Conservation (phyloP, 768 basidiomycete species). For the Dacryopinax primogenitus region DNA sequence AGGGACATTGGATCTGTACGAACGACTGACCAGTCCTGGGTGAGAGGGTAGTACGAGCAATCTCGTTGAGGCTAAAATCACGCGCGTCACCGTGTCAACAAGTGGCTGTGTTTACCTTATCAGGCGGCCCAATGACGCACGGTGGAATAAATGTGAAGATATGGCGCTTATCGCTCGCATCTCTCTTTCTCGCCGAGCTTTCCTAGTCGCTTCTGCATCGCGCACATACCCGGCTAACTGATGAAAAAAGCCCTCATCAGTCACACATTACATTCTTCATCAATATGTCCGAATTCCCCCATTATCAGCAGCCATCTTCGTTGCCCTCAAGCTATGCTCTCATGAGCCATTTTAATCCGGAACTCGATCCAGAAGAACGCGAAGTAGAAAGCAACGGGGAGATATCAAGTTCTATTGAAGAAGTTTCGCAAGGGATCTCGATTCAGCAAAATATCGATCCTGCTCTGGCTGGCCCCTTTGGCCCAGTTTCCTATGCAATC, state of each 20-base stretch:
- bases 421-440: neutral
- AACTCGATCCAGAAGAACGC: neutral
- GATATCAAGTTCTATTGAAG: neutral
- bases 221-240: neutral
- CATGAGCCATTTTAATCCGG: conserved; percentile 5
- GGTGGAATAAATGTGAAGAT: neutral
- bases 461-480: neutral
- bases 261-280: neutral
- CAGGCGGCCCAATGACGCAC: neutral
- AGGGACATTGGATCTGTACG: conserved; percentile 37
- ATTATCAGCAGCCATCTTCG: conserved; percentile 2
- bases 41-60: no score
- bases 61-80: no score
- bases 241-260: no score
- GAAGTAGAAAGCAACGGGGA: neutral
- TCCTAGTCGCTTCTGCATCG: neutral
- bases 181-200: neutral
- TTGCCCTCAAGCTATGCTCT: neutral
- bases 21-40: no score
- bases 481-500: neutral
- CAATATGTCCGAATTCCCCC: conserved; percentile 5
- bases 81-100: neutral
- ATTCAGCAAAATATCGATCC: conserved; percentile 7
- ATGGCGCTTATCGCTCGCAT: neutral
- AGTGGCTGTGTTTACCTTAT: conserved; percentile 1